A percentile compares a stretch with the other conserved stretches of the same genome.
phyloP scores from a whole-genome alignment of 331 rosid species.

The Phaseolus coccineus region DNA sequence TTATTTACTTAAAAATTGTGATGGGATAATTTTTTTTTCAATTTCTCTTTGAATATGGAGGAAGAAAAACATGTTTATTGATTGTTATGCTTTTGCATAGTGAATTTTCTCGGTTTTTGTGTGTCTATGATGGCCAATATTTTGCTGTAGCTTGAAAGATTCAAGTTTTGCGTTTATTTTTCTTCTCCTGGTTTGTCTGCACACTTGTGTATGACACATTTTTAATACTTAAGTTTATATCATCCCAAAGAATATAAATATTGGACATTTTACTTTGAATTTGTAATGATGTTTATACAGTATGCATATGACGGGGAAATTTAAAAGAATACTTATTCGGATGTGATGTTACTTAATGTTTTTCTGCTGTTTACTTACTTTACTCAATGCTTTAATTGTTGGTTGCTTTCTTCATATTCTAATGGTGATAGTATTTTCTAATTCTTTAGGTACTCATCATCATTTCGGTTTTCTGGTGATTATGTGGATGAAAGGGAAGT shows the following conservation, averaged over 20 bases:
- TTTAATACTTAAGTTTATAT: neutral
- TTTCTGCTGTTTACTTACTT: conserved; percentile 19
- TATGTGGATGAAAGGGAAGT: conserved; percentile 64
- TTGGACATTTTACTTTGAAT: neutral
- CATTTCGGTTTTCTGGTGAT: conserved; percentile 79
- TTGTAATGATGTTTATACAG: too few relatives aligned
- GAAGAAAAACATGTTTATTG: conserved; percentile 18
- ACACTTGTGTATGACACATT: neutral
- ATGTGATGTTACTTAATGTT: neutral
- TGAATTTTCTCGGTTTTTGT: neutral
- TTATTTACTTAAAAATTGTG: conserved; percentile 11
- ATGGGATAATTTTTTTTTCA: neutral
- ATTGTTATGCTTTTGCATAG: conserved; percentile 5
- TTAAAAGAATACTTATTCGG: too few relatives aligned
- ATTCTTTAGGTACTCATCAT: conserved; percentile 79
- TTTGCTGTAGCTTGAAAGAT: neutral
- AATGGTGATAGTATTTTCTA: neutral
- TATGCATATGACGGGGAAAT: too few relatives aligned
- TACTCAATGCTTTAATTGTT: conserved; percentile 15
- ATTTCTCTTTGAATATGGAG: neutral
- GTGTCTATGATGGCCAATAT: neutral
- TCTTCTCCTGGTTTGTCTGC: conserved; percentile 23
- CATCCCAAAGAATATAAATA: neutral
- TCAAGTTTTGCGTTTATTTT: neutral
- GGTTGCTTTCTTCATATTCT: neutral